Percentiles rank a stretch among this genome's conserved stretches.
These are phyloP conservation scores for Paraphoma sp. DNA, from an alignment of 2,329 filamentous ascomycete genomes.

Conservation along the genomic window DNA sequence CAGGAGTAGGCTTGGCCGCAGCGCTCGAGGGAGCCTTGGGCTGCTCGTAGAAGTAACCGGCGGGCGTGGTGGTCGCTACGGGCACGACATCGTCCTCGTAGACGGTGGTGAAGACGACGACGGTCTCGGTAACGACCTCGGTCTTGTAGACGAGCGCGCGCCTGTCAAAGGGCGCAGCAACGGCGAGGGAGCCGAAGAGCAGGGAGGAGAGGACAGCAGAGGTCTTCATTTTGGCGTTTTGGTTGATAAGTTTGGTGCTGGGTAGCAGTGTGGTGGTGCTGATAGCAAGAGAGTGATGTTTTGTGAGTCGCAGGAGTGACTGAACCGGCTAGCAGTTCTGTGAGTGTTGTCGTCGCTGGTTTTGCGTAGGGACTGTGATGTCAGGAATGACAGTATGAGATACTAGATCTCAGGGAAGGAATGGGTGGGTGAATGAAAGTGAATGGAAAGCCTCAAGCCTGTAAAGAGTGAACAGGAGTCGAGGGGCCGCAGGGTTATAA, in stretches of 20 bases:
- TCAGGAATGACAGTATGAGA: constrained; percentile 42
- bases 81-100: constrained; percentile 32
- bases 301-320: constrained; percentile 19
- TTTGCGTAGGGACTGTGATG: constrained; percentile 31
- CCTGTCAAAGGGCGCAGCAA: constrained; percentile 42
- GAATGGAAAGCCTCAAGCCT: constrained; percentile 48
- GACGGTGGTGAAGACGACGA: constrained; percentile 45
- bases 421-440: constrained; percentile 37
- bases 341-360: constrained; percentile 15
- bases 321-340: constrained; percentile 48
- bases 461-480: constrained; percentile 46
- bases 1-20: constrained; percentile 15
- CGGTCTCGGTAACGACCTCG: constrained; percentile 41
- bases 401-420: constrained; percentile 41
- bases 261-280: constrained; percentile 22
- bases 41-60: constrained; percentile 33
- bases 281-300: constrained; percentile 22
- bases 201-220: constrained; percentile 43
- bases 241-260: constrained; percentile 10
- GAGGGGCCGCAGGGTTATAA: constrained; percentile 30
- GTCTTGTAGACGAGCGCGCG: constrained; percentile 44
- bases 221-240: constrained; percentile 43
- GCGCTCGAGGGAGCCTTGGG: constrained; percentile 27
- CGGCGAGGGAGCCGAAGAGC: constrained; percentile 43
- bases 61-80: constrained; percentile 24